Evolutionary conservation across 352 stramenopile species (phyloP).

Genomic region (Phytophthora chlamydospora): DNA sequence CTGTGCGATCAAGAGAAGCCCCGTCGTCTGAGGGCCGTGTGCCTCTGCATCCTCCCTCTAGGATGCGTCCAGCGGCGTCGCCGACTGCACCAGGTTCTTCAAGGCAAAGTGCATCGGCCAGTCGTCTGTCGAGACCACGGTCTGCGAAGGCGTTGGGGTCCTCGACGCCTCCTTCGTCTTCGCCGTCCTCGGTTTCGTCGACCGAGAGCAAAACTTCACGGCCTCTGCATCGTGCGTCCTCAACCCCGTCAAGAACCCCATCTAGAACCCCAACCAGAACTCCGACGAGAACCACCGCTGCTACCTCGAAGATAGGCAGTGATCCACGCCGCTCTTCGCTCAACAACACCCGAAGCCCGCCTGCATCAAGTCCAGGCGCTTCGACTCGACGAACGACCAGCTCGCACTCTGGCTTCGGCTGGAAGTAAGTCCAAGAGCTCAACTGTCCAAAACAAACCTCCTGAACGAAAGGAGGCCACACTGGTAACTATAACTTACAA

Average conservation of each 20-base stretch:
- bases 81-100: slow-evolving; percentile 19
- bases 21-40: slow-evolving; percentile 22
- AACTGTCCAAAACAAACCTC: slow-evolving; percentile 7
- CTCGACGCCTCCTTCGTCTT: slow-evolving; percentile 26
- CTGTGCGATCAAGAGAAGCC: slow-evolving; percentile 23
- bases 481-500: slow-evolving; percentile 28
- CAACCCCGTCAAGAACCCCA: slow-evolving; percentile 12
- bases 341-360: slow-evolving; percentile 29
- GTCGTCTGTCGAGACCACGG: slow-evolving; percentile 30
- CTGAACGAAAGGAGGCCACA: slow-evolving; percentile 12
- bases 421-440: slow-evolving; percentile 31
- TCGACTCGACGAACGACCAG: slow-evolving; percentile 24
- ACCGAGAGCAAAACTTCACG: slow-evolving; percentile 26
- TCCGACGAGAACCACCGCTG: slow-evolving; percentile 14
- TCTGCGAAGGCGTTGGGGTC: slow-evolving; percentile 21
- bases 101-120: slow-evolving; percentile 28
- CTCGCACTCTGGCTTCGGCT: slow-evolving; percentile 34
- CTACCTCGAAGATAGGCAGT: slow-evolving; percentile 6
- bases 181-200: slow-evolving; percentile 29
- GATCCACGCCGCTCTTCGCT: slow-evolving; percentile 27
- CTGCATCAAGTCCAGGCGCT: slow-evolving; percentile 20
- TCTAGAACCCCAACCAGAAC: slow-evolving; percentile 21
- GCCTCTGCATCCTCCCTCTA: slow-evolving; percentile 30
- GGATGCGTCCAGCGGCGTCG: slow-evolving; percentile 25
- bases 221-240: slow-evolving; percentile 31